A percentile compares a stretch with the other conserved stretches of the same genome.
These are phyloP conservation scores for Chamaecrista fasciculata DNA, from an alignment of 306 rosid genomes.

Conservation along the genomic window DNA sequence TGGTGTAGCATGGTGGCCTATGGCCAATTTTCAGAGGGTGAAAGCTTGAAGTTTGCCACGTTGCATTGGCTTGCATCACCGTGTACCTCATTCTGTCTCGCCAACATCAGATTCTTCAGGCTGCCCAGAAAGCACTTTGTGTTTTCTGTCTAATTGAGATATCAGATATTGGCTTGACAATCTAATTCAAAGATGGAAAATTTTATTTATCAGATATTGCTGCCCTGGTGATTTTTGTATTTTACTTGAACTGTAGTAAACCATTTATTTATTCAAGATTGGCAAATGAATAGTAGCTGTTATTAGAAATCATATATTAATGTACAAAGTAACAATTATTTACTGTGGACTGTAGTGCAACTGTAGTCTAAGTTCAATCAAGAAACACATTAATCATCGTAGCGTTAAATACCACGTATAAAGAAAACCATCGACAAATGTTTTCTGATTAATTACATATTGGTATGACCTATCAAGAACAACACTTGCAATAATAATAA, in stretches of 20 bases:
- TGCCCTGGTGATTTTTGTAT: conserved; percentile 17
- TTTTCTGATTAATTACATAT: neutral
- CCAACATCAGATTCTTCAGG: conserved; percentile 18
- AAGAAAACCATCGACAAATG: neutral
- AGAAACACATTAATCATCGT: neutral
- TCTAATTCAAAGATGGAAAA: conserved; percentile 1
- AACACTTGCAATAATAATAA: too few species aligned
- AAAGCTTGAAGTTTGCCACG: neutral
- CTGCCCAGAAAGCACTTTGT: neutral
- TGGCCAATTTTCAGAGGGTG: neutral
- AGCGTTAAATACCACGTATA: neutral
- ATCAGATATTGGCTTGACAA: neutral
- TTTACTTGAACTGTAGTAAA: neutral
- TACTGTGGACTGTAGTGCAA: neutral
- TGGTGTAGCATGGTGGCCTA: conserved; percentile 7
- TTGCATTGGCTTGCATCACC: neutral
- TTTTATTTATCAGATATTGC: too few species aligned
- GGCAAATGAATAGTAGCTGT: neutral
- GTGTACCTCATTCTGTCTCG: neutral
- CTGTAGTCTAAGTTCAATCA: neutral
- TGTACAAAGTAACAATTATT: neutral
- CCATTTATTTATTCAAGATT: neutral
- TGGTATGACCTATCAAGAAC: neutral
- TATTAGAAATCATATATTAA: neutral
- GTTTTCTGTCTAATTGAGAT: neutral